Percentiles rank a stretch among this genome's conserved stretches.
These are phyloP conservation scores for Neoboletus subvelutipes DNA, from an alignment of 768 basidiomycete species.

Conservation along the genomic window DNA sequence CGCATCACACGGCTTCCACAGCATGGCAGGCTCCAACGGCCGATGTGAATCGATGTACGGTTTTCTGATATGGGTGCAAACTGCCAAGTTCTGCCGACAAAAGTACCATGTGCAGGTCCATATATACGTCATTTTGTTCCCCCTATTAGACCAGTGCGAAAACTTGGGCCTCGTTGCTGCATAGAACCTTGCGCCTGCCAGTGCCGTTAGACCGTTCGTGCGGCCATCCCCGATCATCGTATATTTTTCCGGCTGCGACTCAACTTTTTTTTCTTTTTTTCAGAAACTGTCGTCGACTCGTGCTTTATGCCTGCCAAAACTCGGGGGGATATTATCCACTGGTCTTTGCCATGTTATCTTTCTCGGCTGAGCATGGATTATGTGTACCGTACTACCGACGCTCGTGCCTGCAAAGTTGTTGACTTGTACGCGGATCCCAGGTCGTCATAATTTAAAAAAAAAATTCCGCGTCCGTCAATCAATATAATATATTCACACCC, in stretches of 20 bases:
- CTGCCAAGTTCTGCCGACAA: conserved; percentile 6
- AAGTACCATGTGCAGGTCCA: not conserved
- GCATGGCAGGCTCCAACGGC: conserved; percentile 13
- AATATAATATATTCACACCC: not conserved
- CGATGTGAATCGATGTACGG: conserved; percentile 3
- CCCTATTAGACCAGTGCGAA: not conserved
- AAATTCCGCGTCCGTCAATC: not conserved
- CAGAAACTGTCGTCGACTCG: not conserved
- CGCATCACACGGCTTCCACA: conserved; percentile 19
- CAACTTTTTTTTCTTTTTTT: not conserved
- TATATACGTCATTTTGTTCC: not conserved
- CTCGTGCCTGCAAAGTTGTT: conserved; percentile 5
- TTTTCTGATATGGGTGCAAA: not conserved
- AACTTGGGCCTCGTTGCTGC: not conserved
- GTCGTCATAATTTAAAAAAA: not conserved
- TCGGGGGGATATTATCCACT: conserved; percentile 3
- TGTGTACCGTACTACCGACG: not conserved
- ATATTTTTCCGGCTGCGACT: not conserved
- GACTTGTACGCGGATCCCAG: conserved; percentile 1
- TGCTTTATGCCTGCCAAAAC: not conserved
- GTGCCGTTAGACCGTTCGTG: conserved; percentile 5
- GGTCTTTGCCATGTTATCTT: not conserved
- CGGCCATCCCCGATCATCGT: not conserved
- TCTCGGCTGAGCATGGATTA: not conserved
- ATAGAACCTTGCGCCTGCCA: conserved; percentile 3